phyloP scores from a whole-genome alignment of 2,329 filamentous ascomycete species.

The Blastomyces silverae region DNA sequence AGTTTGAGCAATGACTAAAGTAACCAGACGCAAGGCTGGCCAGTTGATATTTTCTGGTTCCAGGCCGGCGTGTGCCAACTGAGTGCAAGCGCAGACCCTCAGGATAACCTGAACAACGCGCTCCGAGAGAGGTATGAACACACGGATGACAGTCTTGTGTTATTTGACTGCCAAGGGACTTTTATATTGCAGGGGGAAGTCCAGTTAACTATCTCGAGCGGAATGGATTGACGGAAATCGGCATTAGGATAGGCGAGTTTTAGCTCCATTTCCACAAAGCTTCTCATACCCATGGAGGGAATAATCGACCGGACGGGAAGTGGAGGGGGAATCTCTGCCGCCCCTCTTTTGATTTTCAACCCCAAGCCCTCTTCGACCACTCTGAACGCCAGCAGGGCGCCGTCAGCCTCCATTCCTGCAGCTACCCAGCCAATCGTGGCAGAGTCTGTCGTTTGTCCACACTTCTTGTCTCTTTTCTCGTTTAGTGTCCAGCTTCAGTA shows the following conservation, averaged over 20 bases:
- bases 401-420: not conserved
- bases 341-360: not conserved
- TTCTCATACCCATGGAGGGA: not conserved
- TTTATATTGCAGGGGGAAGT: not conserved
- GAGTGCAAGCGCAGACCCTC: not conserved
- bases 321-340: not conserved
- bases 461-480: not conserved
- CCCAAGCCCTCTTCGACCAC: not conserved
- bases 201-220: not conserved
- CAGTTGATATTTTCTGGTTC: not conserved
- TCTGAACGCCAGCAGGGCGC: not conserved
- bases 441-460: not conserved
- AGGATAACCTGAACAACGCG: not conserved
- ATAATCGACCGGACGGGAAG: not conserved
- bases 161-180: not conserved
- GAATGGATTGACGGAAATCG: not conserved
- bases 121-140: too few species aligned
- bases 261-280: not conserved
- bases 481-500: not conserved
- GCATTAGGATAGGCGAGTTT: not conserved
- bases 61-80: not conserved
- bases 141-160: not conserved
- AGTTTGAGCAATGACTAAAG: not conserved
- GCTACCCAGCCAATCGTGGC: slow-evolving; percentile 1
- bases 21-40: not conserved